A percentile compares a stretch with the other conserved stretches of the same genome.
Conservation (phyloP, 495 filamentous ascomycete genomes). For the Penicillium macrosclerotiorum region DNA sequence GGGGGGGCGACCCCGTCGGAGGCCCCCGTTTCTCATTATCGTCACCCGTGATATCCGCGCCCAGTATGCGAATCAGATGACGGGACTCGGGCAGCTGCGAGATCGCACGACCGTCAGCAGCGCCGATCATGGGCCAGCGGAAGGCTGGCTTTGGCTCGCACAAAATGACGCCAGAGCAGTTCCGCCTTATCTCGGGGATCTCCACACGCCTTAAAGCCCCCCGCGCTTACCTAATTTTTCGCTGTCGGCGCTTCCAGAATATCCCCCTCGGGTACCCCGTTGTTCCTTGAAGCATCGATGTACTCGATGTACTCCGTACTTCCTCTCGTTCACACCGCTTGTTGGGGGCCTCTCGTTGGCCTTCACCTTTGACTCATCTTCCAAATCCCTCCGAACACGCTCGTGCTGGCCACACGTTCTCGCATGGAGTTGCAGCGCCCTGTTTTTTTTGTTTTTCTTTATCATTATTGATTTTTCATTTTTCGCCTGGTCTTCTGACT, state of each 20-base stretch:
- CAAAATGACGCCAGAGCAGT: neutral
- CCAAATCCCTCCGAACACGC: neutral
- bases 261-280: constrained; percentile 4
- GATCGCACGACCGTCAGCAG: constrained; percentile 8
- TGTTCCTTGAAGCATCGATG: neutral
- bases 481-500: neutral
- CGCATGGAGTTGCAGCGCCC: constrained; percentile 13
- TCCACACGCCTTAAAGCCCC: constrained; percentile 4
- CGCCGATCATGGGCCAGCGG: constrained; percentile 6
- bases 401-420: constrained; percentile 5
- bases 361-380: constrained; percentile 23
- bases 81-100: constrained; percentile 10
- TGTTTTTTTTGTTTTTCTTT: neutral
- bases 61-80: constrained; percentile 14
- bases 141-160: neutral
- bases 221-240: constrained; percentile 33
- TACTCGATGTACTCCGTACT: neutral
- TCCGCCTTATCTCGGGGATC: constrained; percentile 8
- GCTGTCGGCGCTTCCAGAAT: constrained; percentile 28
- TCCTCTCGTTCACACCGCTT: constrained; percentile 18
- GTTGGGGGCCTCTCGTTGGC: constrained; percentile 11
- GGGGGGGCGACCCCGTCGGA: neutral
- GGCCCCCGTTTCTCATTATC: constrained; percentile 2
- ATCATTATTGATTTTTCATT: neutral
- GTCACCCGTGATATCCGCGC: constrained; percentile 17